Evolutionary conservation across 495 filamentous ascomycete species (phyloP).

Genomic region (Cryomyces antarcticus): DNA sequence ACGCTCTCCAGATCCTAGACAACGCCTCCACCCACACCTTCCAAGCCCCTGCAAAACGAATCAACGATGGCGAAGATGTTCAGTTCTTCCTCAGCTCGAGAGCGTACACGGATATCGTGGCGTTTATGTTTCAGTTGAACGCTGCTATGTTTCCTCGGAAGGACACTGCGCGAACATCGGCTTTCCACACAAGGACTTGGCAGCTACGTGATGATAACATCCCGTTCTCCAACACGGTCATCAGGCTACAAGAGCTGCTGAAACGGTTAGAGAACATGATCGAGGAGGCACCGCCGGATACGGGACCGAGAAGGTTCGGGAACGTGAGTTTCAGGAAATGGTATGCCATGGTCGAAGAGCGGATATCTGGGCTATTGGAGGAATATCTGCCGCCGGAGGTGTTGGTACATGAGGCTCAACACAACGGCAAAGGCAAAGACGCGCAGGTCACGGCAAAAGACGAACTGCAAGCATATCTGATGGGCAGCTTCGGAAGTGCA

Average conservation of each 20-base stretch:
- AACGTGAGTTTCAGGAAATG: constrained; percentile 78
- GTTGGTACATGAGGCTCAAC: constrained; percentile 18
- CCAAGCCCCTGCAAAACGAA: constrained; percentile 44
- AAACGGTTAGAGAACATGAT: constrained; percentile 41
- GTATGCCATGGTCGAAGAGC: constrained; percentile 44
- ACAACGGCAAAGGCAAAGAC: not conserved
- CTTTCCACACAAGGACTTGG: constrained; percentile 20
- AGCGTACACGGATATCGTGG: constrained; percentile 70
- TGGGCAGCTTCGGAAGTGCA: constrained; percentile 72
- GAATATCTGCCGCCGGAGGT: constrained; percentile 36
- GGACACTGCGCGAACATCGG: constrained; percentile 6
- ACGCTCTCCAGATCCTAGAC: constrained; percentile 8
- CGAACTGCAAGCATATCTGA: constrained; percentile 62
- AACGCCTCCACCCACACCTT: constrained; percentile 23
- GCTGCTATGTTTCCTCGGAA: constrained; percentile 59
- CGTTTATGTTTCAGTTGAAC: constrained; percentile 79
- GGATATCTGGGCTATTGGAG: constrained; percentile 34
- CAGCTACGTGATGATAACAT: constrained; percentile 27
- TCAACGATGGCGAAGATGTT: constrained; percentile 66
- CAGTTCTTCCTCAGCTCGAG: constrained; percentile 49
- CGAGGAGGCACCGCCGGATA: constrained; percentile 61
- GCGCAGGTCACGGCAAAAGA: constrained; percentile 24
- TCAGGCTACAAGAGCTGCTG: constrained; percentile 40
- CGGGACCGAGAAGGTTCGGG: constrained; percentile 73
- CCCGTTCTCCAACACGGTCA: constrained; percentile 37